Evolutionary conservation across 2,329 filamentous ascomycete genomes (phyloP), one percentile per base, ranked within the genome.

Genomic region (Parafenestella ontariensis): DNA sequence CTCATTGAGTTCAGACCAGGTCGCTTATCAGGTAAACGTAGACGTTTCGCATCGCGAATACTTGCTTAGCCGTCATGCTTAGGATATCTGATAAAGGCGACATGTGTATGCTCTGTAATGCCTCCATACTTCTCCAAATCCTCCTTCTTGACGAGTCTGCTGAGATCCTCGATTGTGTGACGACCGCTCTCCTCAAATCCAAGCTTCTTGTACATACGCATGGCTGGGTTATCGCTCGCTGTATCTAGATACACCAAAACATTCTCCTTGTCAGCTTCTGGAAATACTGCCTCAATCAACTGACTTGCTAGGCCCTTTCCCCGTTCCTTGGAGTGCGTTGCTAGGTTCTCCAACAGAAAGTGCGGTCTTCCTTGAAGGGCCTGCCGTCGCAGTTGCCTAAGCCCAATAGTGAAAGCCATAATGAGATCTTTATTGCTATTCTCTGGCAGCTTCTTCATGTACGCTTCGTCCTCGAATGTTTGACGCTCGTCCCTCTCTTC

Each of bases 241-340:
- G 66, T 69, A 20, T 72, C 69, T 11, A 73, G 34, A 41, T 72
- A 73, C 2, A 71, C 54, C 7, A 62, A 15, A n/a, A 51, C 24
- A n/a, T 41, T 26, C 33, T 59, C 24, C 10, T 55, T 15, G 36
- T 72, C 64, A 10, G 69, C 70, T 24, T 52, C 18, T 0, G 26
- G 31, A 18, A 66, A 54, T 1, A 56, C 40, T 31, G 7, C 8
- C 11, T 31, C 28, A 3, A 31, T 31, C 28, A 11, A 31, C 15
- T 11, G 28, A 11, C 28, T 10, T 31, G 28, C 28, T 31, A 31
- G 28, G 9, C 5, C 28, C 9, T 31, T 6, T 11, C 28, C 28
- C 9, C 28, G 28, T 3, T 11, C 3, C 7, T 31, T 11, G 11
- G 28, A 11, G 28, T 31, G 28, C 28, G 9, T 31, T 13, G 28